Percentiles rank a stretch among this genome's conserved stretches.
Evolutionary conservation across 1,284 basidiomycete species (phyloP).

Genomic region (Ustanciosporium gigantosporum): DNA sequence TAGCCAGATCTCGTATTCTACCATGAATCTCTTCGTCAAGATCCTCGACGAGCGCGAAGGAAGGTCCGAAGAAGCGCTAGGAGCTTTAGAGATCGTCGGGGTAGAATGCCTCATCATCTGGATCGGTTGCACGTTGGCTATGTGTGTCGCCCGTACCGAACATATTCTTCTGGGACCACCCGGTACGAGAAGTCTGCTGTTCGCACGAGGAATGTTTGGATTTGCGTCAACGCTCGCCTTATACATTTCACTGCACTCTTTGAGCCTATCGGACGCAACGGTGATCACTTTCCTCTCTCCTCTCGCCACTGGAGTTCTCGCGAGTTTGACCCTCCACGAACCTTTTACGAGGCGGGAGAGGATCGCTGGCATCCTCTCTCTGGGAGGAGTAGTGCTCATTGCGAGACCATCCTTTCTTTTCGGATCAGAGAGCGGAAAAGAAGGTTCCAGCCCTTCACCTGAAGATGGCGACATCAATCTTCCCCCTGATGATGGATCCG

Average conservation of each 20-base stretch:
- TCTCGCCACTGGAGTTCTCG: conserved; percentile 70
- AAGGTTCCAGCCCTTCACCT: conserved; percentile 4
- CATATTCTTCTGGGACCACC: conserved; percentile 73
- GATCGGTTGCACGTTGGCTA: conserved; percentile 54
- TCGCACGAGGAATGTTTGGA: conserved; percentile 71
- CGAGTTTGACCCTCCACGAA: conserved; percentile 72
- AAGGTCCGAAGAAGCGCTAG: conserved; percentile 12
- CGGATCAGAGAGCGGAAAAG: conserved; percentile 10
- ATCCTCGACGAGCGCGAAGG: conserved; percentile 61
- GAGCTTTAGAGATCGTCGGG: conserved; percentile 63
- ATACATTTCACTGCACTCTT: conserved; percentile 72
- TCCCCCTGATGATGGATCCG: conserved; percentile 4
- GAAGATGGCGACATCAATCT: conserved; percentile 23
- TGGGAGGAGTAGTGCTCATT: conserved; percentile 71
- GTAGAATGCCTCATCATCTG: conserved; percentile 66
- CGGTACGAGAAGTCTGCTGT: conserved; percentile 68
- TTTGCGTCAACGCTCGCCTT: conserved; percentile 66
- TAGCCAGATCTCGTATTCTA: conserved; percentile 40
- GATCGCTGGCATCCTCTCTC: conserved; percentile 69
- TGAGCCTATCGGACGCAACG: conserved; percentile 74
- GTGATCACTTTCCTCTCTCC: conserved; percentile 77
- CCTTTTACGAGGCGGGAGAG: conserved; percentile 68
- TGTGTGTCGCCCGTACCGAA: conserved; percentile 65
- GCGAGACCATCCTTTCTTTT: conserved; percentile 42
- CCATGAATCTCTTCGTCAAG: conserved; percentile 70